Percentiles rank a stretch among this genome's conserved stretches.
These are phyloP conservation scores for Kluyveromyces nonfermentans DNA, from an alignment of 805 yeast genomes.

Conservation along the genomic window DNA sequence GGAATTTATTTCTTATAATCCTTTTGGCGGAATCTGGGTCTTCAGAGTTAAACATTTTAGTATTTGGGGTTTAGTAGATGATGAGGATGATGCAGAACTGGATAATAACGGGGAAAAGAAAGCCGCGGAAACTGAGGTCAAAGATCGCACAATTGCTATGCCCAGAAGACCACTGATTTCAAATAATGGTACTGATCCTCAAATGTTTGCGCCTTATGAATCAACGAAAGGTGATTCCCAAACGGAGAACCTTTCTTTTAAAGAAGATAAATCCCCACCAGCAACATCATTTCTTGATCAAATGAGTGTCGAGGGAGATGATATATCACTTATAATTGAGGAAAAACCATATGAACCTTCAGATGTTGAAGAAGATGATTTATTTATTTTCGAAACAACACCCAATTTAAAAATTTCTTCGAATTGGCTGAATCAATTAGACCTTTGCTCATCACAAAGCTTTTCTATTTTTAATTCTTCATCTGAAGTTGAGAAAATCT, in stretches of 20 bases:
- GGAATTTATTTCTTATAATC: slow-evolving; percentile 74
- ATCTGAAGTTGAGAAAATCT: slow-evolving; percentile 8
- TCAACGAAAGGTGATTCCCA: background rate
- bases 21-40: slow-evolving; percentile 64
- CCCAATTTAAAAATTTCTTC: slow-evolving; percentile 42
- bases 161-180: background rate
- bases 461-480: slow-evolving; percentile 24
- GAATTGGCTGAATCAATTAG: slow-evolving; percentile 59
- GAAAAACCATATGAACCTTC: slow-evolving; percentile 65
- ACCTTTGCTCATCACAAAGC: slow-evolving; percentile 33
- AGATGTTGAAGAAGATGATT: slow-evolving; percentile 40
- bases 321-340: slow-evolving; percentile 34
- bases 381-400: slow-evolving; percentile 35
- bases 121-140: slow-evolving; percentile 6
- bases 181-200: background rate
- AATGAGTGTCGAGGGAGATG: slow-evolving; percentile 14
- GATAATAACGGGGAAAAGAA: slow-evolving; percentile 37
- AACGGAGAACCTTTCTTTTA: background rate
- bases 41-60: slow-evolving; percentile 87
- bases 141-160: slow-evolving; percentile 3
- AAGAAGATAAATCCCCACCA: background rate
- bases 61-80: slow-evolving; percentile 78
- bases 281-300: slow-evolving; percentile 8
- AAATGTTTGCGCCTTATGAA: background rate
- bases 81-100: slow-evolving; percentile 49